phyloP scores from a whole-genome alignment of 768 basidiomycete species.

The Leccinum sublutescens region DNA sequence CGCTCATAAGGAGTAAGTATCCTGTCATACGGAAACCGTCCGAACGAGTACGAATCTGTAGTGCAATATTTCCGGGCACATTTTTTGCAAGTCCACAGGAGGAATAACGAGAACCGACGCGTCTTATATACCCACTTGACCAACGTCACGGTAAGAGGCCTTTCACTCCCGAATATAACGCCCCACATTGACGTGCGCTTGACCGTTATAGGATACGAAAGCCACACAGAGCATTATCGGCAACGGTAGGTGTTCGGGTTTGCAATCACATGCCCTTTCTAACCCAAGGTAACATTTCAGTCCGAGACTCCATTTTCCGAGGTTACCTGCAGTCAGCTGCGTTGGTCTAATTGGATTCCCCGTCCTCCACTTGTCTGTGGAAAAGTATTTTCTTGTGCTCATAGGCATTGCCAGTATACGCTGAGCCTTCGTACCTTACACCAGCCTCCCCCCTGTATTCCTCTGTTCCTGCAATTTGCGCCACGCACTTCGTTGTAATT shows the following conservation, averaged over 20 bases:
- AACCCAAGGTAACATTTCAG: conserved; percentile 33
- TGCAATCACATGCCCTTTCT: not conserved
- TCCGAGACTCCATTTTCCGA: conserved; percentile 74
- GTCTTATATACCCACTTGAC: conserved; percentile 83
- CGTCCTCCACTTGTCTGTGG: not conserved
- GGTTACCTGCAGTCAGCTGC: conserved; percentile 73
- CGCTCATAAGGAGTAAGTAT: conserved; percentile 46
- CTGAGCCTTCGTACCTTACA: conserved; percentile 9
- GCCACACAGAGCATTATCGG: conserved; percentile 81
- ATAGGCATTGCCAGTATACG: not conserved
- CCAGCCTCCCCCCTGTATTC: not conserved
- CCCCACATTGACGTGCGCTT: conserved; percentile 6
- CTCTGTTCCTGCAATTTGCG: not conserved
- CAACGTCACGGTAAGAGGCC: conserved; percentile 63
- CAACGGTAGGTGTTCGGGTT: conserved; percentile 52
- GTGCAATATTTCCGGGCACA: conserved; percentile 87
- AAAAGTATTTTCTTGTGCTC: conserved; percentile 8
- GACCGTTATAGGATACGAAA: conserved; percentile 62
- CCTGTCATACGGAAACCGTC: conserved; percentile 74
- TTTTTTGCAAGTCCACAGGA: conserved; percentile 75
- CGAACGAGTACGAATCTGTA: conserved; percentile 80
- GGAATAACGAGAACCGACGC: conserved; percentile 75
- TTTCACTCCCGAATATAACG: not conserved
- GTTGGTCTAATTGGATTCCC: conserved; percentile 46
- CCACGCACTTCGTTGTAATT: not conserved